Evolutionary conservation across 306 rosid species (phyloP), one percentile per base, ranked within the genome.

Genomic region (Cicer yamashitae): DNA sequence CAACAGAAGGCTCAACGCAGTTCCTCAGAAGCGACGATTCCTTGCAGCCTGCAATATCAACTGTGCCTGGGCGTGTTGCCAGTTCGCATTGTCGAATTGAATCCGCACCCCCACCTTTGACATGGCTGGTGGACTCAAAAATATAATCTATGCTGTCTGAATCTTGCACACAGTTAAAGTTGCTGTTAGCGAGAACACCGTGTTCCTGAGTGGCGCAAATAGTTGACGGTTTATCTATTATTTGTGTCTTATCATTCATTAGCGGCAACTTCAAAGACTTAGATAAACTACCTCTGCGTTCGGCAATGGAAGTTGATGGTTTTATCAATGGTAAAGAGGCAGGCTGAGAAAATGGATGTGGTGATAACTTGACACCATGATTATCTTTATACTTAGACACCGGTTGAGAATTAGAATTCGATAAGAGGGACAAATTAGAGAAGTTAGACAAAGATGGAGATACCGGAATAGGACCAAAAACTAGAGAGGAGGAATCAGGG

Each of bases 241-340:
- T 79, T 84, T 79, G 71, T 45, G 76, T 62, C 52, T 87, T 87
- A 64, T 88, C 89, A 69, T 82, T 78, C 85, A 77, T 73, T 15
- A 80, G 74, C 6, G 99, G 96, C 83, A 94, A 83, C 75, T 88
- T 90, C 48, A 94, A 88, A 85, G 89, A 84, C 73, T 91, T 91
- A 7, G 96, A 85, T 76, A 89, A 70, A 74, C 87, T 90, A 56
- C 97, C 97, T 83, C 97, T 87, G 66, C 97, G 96, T 82, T 92
- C 91, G 37, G 96, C 97, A 75, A 94, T 94, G 64, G 97, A 92
- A 66, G 90, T 82, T 40, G 96, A 82, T 64, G 86, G 76, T 76
- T 88, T 92, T 83, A 89, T 90, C 67, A 83, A 85, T 46, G 85
- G 73, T 52, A 60, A 76, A 63, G 87, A 77, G 69, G 82, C 78